Conservation (phyloP, 1,284 basidiomycete species). For the Singerocomus rubriflavus region DNA sequence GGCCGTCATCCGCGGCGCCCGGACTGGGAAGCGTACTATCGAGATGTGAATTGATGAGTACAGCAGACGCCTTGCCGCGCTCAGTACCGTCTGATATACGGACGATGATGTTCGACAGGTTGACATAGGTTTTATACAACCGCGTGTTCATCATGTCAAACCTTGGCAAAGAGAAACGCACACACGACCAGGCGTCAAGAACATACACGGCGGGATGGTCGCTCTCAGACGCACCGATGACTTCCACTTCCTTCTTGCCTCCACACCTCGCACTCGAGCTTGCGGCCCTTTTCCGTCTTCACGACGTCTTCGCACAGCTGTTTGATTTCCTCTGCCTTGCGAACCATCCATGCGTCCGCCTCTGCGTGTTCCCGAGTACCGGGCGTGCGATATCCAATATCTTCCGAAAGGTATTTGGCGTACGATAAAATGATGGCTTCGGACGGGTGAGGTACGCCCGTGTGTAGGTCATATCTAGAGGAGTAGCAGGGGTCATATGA, state of each 20-base stretch:
- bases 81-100: conserved; percentile 82
- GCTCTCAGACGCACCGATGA: conserved; percentile 59
- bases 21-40: conserved; percentile 81
- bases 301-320: conserved; percentile 59
- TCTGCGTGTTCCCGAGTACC: conserved; percentile 87
- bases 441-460: conserved; percentile 64
- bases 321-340: conserved; percentile 60
- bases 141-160: conserved; percentile 85
- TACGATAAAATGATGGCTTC: conserved; percentile 63
- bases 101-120: conserved; percentile 86
- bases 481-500: background rate
- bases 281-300: conserved; percentile 44
- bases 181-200: too few relatives aligned
- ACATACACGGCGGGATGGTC: too few relatives aligned
- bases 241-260: conserved; percentile 81
- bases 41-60: conserved; percentile 89
- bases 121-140: conserved; percentile 89
- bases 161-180: conserved; percentile 35
- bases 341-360: conserved; percentile 82
- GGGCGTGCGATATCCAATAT: conserved; percentile 89
- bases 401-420: conserved; percentile 69
- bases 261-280: conserved; percentile 85
- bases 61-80: conserved; percentile 73
- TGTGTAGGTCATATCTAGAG: conserved; percentile 50
- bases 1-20: conserved; percentile 87